These are phyloP conservation scores for Astrothelium subdiscretum DNA, from an alignment of 495 filamentous ascomycete species.

Conservation along the genomic window DNA sequence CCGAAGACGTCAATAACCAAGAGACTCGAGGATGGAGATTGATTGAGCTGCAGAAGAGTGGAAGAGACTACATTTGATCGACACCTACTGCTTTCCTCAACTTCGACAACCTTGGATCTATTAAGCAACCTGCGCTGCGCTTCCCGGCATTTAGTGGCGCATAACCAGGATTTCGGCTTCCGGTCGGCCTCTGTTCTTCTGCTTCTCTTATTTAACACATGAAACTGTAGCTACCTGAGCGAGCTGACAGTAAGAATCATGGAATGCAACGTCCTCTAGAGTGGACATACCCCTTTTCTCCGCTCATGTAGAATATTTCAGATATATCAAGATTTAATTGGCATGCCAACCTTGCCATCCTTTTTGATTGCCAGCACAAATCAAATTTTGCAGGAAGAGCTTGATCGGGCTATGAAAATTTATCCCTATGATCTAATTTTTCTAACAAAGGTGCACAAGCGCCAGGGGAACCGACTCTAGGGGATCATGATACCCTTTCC, in stretches of 20 bases:
- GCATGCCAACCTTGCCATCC: not conserved
- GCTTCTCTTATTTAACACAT: not conserved
- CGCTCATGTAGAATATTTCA: not conserved
- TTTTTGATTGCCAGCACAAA: too few species aligned
- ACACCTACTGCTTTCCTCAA: too few species aligned
- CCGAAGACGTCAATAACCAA: slow-evolving; percentile 92
- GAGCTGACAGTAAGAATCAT: not conserved
- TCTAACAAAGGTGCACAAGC: not conserved
- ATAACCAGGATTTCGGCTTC: not conserved
- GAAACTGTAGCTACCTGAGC: not conserved
- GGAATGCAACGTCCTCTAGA: not conserved
- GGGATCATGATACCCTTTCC: not conserved
- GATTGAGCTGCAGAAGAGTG: slow-evolving; percentile 98
- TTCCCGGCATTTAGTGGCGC: not conserved
- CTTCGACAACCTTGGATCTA: not conserved
- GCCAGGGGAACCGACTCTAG: not conserved
- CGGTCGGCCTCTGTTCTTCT: not conserved
- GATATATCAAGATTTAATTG: not conserved
- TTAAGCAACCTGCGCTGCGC: not conserved
- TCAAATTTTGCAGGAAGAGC: not conserved
- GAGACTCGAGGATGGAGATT: slow-evolving; percentile 94
- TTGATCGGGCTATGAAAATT: not conserved
- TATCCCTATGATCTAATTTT: not conserved
- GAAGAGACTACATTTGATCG: slow-evolving; percentile 77
- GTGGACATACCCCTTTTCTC: not conserved